Evolutionary conservation across 148 eudicot genomes (phyloP).

Genomic region (Cornus florida): DNA sequence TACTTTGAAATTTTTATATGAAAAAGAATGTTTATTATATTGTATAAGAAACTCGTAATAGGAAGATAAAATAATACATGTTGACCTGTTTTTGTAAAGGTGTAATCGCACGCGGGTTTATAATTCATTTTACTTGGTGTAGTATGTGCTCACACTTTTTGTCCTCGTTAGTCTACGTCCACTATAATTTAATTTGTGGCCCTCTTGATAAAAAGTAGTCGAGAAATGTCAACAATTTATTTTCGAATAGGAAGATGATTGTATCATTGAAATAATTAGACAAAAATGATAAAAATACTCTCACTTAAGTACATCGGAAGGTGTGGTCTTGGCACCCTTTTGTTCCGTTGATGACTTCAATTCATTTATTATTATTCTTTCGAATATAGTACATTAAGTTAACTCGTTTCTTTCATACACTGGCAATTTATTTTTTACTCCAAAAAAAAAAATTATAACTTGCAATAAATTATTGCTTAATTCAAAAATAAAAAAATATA

Average conservation of each 20-base stretch:
- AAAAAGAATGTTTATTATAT: neutral
- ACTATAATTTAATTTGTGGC: slow-evolving; percentile 2
- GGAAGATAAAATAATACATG: neutral
- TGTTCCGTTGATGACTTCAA: no score
- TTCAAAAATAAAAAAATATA: no score
- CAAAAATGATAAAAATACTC: no score
- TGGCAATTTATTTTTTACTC: no score
- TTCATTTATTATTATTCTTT: no score
- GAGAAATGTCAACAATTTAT: slow-evolving; percentile 5
- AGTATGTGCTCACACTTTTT: neutral
- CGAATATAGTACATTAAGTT: no score
- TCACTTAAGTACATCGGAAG: no score
- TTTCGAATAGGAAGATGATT: neutral
- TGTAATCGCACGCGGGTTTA: neutral
- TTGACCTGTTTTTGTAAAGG: neutral
- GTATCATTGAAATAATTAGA: no score
- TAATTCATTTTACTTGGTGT: slow-evolving; percentile 3
- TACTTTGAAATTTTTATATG: neutral
- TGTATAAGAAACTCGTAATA: neutral
- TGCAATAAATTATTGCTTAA: no score
- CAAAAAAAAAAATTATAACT: no score
- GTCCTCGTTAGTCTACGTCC: neutral
- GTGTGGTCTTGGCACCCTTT: no score
- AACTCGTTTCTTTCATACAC: no score
- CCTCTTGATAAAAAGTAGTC: neutral